Evolutionary conservation across 768 basidiomycete genomes (phyloP), one percentile per base, ranked within the genome.

Genomic region (Auricularia cornea): DNA sequence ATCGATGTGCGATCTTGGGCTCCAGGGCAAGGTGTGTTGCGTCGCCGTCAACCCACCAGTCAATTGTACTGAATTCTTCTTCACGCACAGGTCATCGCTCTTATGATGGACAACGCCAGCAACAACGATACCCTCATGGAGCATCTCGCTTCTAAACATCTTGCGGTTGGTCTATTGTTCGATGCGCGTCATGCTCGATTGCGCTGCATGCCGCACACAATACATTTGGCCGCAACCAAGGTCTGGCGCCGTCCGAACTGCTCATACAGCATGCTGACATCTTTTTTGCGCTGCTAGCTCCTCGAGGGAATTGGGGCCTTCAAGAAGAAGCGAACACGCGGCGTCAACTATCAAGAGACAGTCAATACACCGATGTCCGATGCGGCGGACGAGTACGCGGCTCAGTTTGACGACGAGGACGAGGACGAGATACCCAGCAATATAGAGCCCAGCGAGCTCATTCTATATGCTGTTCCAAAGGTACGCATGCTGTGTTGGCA

Each of bases 121-220:
- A 78, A 78, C 61, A 77, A 78, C 60, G 72, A 78, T 62, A 77
- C 73, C 0, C n/a, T 77, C 52, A 63, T 74, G 2, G 52, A 66
- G 0, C 64, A 31, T 1, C 67, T 78, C 35, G 71, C 67, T 31
- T 6, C 12, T 1, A 63, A 66, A 2, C 69, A 66, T 41, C 3
- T 16, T 0, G 66, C 61, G 2, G 61, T 54, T 12, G 67, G 67
- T 3, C 71, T 77, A 33, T 1, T 14, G 1, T 75, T 78, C 61
- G 63, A 64, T 29, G 69, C 73, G 2, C 18, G 2, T 6, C 59
- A 69, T 14, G 66, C 73, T 12, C 67, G 72, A 2, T 61, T 75
- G 26, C 71, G 68, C 20, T 78, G 76, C 66, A 74, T 77, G 72
- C 77, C 75, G 0, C 77, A 78, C 51, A 77, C 75, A 0, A 68